These are phyloP conservation scores for Ananas comosus DNA, from an alignment of 176 grass and related monocot genomes.

Conservation along the genomic window DNA sequence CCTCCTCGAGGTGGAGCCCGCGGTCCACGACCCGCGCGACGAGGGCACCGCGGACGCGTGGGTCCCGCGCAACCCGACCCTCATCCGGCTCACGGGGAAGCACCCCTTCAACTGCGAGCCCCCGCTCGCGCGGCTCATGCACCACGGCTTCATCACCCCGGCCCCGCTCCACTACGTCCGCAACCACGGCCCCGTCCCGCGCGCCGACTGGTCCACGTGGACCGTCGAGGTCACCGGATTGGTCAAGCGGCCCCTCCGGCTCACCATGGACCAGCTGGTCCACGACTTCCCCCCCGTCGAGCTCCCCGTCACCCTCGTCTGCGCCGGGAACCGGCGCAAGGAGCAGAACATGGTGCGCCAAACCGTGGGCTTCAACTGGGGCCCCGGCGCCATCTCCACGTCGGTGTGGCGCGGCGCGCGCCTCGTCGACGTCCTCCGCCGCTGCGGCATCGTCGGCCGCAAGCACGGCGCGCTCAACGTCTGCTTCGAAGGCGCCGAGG, in stretches of 20 bases:
- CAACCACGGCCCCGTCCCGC: slow-evolving; percentile 63
- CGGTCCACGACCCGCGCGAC: slow-evolving; percentile 43
- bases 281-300: slow-evolving; percentile 33
- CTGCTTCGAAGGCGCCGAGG: slow-evolving; percentile 77
- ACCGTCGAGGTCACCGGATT: slow-evolving; percentile 56
- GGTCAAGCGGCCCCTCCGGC: slow-evolving; percentile 31
- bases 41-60: slow-evolving; percentile 61
- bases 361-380: slow-evolving; percentile 77
- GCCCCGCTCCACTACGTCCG: slow-evolving; percentile 84
- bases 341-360: slow-evolving; percentile 79
- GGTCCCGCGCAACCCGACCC: slow-evolving; percentile 49
- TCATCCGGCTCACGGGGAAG: slow-evolving; percentile 70
- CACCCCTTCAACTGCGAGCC: slow-evolving; percentile 81
- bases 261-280: slow-evolving; percentile 68
- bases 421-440: slow-evolving; percentile 51
- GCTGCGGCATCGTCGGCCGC: slow-evolving; percentile 45
- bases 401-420: slow-evolving; percentile 66
- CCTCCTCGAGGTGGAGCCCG: slow-evolving; percentile 22
- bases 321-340: slow-evolving; percentile 72
- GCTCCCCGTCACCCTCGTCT: slow-evolving; percentile 59
- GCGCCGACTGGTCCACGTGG: slow-evolving; percentile 61
- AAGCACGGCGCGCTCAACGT: slow-evolving; percentile 36
- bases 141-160: slow-evolving; percentile 54
- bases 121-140: slow-evolving; percentile 41
- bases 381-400: slow-evolving; percentile 62